Conservation (phyloP, 768 basidiomycete genomes). For the Suillus alpinus region DNA sequence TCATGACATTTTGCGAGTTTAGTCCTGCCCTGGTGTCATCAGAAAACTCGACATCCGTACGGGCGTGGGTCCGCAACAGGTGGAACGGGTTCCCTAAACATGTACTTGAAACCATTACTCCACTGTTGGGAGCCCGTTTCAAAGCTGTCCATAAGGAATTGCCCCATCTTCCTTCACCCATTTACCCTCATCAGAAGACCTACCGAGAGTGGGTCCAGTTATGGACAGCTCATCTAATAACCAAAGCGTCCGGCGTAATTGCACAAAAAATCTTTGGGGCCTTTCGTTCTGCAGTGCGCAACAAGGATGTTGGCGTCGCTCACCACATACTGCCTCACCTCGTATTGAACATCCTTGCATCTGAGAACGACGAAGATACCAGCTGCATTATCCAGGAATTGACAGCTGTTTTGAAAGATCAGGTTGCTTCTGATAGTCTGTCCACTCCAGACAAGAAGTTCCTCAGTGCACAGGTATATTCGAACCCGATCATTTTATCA, state of each 20-base stretch:
- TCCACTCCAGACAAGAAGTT: constrained; percentile 77
- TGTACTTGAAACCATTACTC: constrained; percentile 81
- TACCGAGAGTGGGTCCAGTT: constrained; percentile 96
- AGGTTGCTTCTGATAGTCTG: constrained; percentile 59
- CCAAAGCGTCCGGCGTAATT: constrained; percentile 50
- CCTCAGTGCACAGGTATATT: constrained; percentile 86
- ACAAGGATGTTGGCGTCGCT: constrained; percentile 93
- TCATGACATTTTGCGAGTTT: constrained; percentile 85
- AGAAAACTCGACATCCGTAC: constrained; percentile 46
- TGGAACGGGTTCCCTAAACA: constrained; percentile 83
- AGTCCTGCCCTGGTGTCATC: constrained; percentile 66
- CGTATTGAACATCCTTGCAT: constrained; percentile 79
- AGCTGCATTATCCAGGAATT: constrained; percentile 73
- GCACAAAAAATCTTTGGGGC: constrained; percentile 74
- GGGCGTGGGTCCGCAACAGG: constrained; percentile 64
- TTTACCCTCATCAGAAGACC: constrained; percentile 73
- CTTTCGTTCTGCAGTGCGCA: constrained; percentile 74
- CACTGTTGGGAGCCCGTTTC: constrained; percentile 73
- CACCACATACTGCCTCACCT: constrained; percentile 90
- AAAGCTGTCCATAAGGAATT: constrained; percentile 44
- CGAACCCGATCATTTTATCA: not conserved
- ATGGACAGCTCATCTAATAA: constrained; percentile 84
- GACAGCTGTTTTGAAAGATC: constrained; percentile 79
- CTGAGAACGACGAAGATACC: constrained; percentile 61
- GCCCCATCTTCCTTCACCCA: constrained; percentile 55